phyloP scores from a whole-genome alignment of 176 grass and related monocot species.

The Melocanna baccifera region DNA sequence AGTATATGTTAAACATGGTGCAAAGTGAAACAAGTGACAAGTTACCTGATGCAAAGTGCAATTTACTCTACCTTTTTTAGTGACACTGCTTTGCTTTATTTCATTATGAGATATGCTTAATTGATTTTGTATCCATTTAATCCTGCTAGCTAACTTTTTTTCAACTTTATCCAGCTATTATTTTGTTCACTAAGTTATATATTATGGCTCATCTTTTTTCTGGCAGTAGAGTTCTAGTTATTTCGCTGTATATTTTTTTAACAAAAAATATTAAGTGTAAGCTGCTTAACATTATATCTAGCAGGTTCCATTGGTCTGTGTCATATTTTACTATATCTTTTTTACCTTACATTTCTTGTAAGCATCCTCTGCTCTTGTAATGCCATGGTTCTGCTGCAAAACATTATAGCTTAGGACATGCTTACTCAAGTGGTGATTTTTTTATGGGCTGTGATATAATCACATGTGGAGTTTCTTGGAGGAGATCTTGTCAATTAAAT shows the following conservation, averaged over 20 bases:
- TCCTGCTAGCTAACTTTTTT: neutral
- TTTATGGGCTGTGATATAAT: neutral
- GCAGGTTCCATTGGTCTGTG: neutral
- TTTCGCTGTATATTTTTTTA: neutral
- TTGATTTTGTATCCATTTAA: neutral
- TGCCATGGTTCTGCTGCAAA: neutral
- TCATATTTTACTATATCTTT: neutral
- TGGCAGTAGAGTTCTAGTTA: neutral
- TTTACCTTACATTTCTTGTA: neutral
- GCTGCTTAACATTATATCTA: neutral
- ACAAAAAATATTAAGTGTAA: no score
- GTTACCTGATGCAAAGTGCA: no score
- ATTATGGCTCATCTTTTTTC: neutral
- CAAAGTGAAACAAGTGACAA: no score
- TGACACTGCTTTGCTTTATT: neutral
- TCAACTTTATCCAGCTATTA: neutral
- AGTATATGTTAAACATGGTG: no score
- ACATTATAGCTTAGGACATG: neutral
- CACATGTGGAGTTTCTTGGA: neutral
- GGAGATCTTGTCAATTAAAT: neutral
- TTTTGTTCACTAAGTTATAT: neutral
- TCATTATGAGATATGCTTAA: neutral
- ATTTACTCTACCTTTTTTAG: no score
- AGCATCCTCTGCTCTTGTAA: neutral
- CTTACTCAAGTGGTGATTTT: neutral